Percentiles rank a stretch among this genome's conserved stretches.
phyloP scores from a whole-genome alignment of 2,329 filamentous ascomycete genomes.

The Teratosphaeria destructans region DNA sequence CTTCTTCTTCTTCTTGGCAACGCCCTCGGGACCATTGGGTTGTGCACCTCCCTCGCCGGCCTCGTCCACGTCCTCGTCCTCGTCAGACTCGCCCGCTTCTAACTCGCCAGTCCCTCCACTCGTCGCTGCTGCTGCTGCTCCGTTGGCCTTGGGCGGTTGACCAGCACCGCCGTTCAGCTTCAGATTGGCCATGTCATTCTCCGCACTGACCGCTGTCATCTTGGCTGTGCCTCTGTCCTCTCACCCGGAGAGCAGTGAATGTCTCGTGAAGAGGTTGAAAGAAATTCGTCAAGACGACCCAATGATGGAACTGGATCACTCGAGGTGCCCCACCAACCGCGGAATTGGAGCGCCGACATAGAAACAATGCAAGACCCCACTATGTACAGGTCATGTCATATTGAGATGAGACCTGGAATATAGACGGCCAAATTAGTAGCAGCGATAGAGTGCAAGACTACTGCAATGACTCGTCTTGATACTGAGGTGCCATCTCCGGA shows the following conservation, averaged over 20 bases:
- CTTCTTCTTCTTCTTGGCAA: conserved; percentile 37
- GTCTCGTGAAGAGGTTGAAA: background rate
- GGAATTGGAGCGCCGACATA: background rate
- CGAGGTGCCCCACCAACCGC: background rate
- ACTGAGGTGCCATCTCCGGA: too few species aligned
- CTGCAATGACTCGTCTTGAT: too few species aligned
- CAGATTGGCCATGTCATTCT: conserved; percentile 17
- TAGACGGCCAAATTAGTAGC: too few species aligned
- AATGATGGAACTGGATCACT: background rate
- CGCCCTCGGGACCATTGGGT: conserved; percentile 20
- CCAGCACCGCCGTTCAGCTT: conserved; percentile 13
- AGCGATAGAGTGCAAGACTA: too few species aligned
- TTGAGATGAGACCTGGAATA: too few species aligned
- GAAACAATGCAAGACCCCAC: too few species aligned
- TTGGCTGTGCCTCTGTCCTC: background rate
- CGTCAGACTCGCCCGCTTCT: conserved; percentile 26
- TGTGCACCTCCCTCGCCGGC: conserved; percentile 13
- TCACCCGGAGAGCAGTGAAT: background rate
- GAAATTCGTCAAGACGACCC: background rate
- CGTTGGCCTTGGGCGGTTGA: conserved; percentile 12
- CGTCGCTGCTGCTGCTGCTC: conserved; percentile 9
- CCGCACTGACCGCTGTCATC: conserved; percentile 22
- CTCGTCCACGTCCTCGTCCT: conserved; percentile 25
- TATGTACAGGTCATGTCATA: too few species aligned
- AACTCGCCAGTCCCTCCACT: conserved; percentile 20